Evolutionary conservation across 2,329 filamentous ascomycete species (phyloP).

Genomic region (Neopestalotiopsis rosae): DNA sequence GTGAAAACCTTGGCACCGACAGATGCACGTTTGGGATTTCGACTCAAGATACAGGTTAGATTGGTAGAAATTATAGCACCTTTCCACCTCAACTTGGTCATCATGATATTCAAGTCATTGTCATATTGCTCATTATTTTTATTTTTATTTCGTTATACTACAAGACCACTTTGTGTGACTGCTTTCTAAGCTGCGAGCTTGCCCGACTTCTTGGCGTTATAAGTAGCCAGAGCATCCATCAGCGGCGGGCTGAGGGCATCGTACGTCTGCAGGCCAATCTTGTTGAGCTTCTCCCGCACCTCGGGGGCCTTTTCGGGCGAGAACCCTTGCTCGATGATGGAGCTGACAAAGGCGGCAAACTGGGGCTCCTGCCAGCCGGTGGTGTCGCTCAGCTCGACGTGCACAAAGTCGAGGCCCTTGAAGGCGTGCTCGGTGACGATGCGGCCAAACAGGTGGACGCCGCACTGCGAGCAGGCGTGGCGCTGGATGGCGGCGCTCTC

Average conservation of each 20-base stretch:
- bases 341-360: slow-evolving; percentile 72
- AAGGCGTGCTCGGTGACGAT: slow-evolving; percentile 70
- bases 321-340: slow-evolving; percentile 72
- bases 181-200: not conserved
- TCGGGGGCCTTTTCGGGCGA: slow-evolving; percentile 58
- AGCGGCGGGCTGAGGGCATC: slow-evolving; percentile 65
- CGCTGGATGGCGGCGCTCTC: slow-evolving; percentile 62
- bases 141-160: not conserved
- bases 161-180: too few species aligned
- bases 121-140: not conserved
- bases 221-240: slow-evolving; percentile 67
- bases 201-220: slow-evolving; percentile 55
- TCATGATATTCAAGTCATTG: too few species aligned
- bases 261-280: slow-evolving; percentile 64
- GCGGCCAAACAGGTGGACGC: slow-evolving; percentile 67
- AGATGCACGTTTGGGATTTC: too few species aligned
- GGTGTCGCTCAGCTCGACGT: slow-evolving; percentile 63
- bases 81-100: too few species aligned
- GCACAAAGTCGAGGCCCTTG: slow-evolving; percentile 73
- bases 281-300: slow-evolving; percentile 58
- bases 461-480: slow-evolving; percentile 65
- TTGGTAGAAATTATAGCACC: too few species aligned
- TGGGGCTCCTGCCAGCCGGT: slow-evolving; percentile 76
- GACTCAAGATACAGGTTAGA: too few species aligned
- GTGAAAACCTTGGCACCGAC: too few species aligned